Percentiles rank a stretch among this genome's conserved stretches.
phyloP scores from a whole-genome alignment of 2,329 filamentous ascomycete species.

The Colletotrichum noveboracense region DNA sequence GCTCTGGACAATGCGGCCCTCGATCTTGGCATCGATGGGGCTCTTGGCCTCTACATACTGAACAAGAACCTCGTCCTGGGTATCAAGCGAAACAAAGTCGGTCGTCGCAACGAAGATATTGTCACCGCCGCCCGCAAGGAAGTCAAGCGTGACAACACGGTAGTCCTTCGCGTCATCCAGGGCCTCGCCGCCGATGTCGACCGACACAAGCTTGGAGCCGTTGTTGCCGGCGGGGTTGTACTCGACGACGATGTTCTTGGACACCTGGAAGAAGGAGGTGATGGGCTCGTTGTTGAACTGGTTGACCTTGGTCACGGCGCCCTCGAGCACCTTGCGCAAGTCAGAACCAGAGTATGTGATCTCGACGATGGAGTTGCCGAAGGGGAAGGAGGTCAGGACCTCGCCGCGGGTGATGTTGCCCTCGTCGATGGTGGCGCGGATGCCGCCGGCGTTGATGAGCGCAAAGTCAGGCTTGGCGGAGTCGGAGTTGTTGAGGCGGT shows the following conservation, averaged over 20 bases:
- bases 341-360: constrained; percentile 56
- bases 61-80: constrained; percentile 58
- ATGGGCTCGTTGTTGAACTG: constrained; percentile 57
- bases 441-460: constrained; percentile 67
- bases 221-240: constrained; percentile 58
- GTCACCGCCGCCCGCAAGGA: constrained; percentile 66
- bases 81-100: constrained; percentile 52
- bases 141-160: constrained; percentile 66
- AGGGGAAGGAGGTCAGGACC: constrained; percentile 69
- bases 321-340: constrained; percentile 64
- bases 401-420: constrained; percentile 68
- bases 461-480: constrained; percentile 57
- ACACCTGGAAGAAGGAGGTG: constrained; percentile 67
- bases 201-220: constrained; percentile 56
- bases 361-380: constrained; percentile 69
- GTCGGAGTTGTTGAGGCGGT: constrained; percentile 54
- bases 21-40: constrained; percentile 55
- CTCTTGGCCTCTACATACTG: constrained; percentile 53
- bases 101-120: constrained; percentile 55
- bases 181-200: constrained; percentile 53
- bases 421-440: constrained; percentile 66
- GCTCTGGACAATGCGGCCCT: constrained; percentile 45
- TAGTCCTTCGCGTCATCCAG: constrained; percentile 56
- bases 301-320: constrained; percentile 59
- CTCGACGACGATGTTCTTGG: constrained; percentile 57